These are phyloP conservation scores for Dovyalis caffra DNA, from an alignment of 345 rosid species.

Conservation along the genomic window DNA sequence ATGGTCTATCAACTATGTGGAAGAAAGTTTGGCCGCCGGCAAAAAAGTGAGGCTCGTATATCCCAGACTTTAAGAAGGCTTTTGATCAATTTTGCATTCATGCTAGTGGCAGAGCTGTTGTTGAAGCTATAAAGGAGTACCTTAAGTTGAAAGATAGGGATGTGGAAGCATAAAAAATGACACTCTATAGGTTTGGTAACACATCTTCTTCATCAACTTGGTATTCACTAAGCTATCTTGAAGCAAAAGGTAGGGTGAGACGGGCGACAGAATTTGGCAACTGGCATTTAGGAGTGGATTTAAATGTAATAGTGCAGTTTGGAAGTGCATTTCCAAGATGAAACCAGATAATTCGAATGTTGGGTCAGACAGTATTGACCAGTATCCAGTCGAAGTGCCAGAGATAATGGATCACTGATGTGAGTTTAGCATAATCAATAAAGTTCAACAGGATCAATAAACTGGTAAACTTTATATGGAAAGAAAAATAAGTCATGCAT, in stretches of 20 bases:
- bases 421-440: no score
- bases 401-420: slow-evolving; percentile 14
- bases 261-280: slow-evolving; percentile 79
- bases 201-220: slow-evolving; percentile 88
- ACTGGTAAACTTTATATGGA: no score
- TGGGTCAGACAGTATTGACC: slow-evolving; percentile 12
- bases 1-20: neutral
- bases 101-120: slow-evolving; percentile 88
- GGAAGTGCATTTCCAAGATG: slow-evolving; percentile 57
- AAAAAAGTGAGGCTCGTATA: slow-evolving; percentile 36
- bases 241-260: slow-evolving; percentile 73
- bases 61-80: slow-evolving; percentile 83
- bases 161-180: slow-evolving; percentile 85
- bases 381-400: slow-evolving; percentile 13
- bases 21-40: neutral
- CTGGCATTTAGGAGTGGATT: slow-evolving; percentile 91
- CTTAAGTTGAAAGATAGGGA: slow-evolving; percentile 64
- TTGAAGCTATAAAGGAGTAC: slow-evolving; percentile 76
- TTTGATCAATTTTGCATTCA: slow-evolving; percentile 95
- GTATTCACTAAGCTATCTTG: slow-evolving; percentile 74
- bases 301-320: slow-evolving; percentile 87
- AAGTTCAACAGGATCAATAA: no score
- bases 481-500: no score
- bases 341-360: slow-evolving; percentile 8
- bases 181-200: slow-evolving; percentile 80